These are phyloP conservation scores for Chrysanthemum seticuspe DNA, from an alignment of 129 eudicot genomes.

Conservation along the genomic window DNA sequence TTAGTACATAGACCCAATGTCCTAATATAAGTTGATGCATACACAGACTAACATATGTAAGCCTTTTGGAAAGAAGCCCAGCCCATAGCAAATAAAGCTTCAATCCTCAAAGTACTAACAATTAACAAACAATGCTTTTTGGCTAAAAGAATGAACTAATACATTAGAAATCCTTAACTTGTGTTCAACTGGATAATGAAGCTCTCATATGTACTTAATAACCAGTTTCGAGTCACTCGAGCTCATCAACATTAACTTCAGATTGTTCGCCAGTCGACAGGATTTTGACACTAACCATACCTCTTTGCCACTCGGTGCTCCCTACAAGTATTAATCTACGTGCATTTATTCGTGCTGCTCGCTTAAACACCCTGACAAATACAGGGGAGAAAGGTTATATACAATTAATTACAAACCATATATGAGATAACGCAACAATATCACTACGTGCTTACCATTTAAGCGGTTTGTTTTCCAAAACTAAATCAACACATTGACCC, in stretches of 20 bases:
- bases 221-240: conserved; percentile 37
- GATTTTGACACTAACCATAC: conserved; percentile 79
- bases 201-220: conserved; percentile 4
- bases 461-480: conserved; percentile 83
- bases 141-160: too few species aligned
- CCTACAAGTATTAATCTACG: conserved; percentile 75
- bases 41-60: too few species aligned
- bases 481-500: conserved; percentile 90
- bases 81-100: too few species aligned
- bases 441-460: conserved; percentile 52
- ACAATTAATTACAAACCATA: background rate
- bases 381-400: background rate
- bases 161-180: background rate
- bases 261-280: conserved; percentile 81
- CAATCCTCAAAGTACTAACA: too few species aligned
- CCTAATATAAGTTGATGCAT: too few species aligned
- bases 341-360: conserved; percentile 82
- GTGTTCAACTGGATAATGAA: background rate
- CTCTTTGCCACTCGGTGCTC: conserved; percentile 74
- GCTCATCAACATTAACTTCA: conserved; percentile 64
- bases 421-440: background rate
- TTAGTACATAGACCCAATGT: too few species aligned
- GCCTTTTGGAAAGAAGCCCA: too few species aligned
- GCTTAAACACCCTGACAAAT: conserved; percentile 69
- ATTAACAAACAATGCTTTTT: too few species aligned